Evolutionary conservation across 1,284 basidiomycete genomes (phyloP).

Genomic region (Cutaneotrichosporon sp.): DNA sequence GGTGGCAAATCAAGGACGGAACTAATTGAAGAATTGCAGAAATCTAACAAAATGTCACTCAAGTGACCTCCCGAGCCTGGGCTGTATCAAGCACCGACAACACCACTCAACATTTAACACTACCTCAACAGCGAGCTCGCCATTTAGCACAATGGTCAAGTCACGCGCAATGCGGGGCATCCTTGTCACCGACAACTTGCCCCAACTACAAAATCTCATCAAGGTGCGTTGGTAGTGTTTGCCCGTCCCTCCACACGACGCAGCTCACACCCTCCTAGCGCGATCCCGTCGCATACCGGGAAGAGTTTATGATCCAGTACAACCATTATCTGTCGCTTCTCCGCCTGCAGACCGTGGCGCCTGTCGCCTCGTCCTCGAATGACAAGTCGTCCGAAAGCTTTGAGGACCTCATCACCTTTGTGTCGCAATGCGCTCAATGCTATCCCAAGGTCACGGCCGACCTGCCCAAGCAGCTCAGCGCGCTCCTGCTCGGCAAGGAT

Average conservation of each 20-base stretch:
- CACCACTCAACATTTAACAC: neutral
- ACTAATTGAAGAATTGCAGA: slow-evolving; percentile 1
- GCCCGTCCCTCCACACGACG: too few relatives aligned
- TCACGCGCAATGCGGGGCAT: slow-evolving; percentile 42
- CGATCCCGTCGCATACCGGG: slow-evolving; percentile 83
- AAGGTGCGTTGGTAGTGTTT: slow-evolving; percentile 55
- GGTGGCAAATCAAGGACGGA: slow-evolving; percentile 10
- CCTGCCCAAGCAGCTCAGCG: slow-evolving; percentile 71
- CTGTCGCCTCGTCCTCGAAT: slow-evolving; percentile 26
- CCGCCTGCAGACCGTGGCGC: slow-evolving; percentile 56
- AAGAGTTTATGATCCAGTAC: slow-evolving; percentile 98
- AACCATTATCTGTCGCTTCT: slow-evolving; percentile 87
- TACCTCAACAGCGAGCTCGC: neutral
- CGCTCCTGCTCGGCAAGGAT: slow-evolving; percentile 58
- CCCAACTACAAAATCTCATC: slow-evolving; percentile 86
- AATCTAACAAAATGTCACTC: too few relatives aligned
- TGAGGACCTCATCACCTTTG: slow-evolving; percentile 74
- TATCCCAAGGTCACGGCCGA: slow-evolving; percentile 81
- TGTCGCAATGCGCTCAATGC: slow-evolving; percentile 70
- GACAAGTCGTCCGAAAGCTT: slow-evolving; percentile 74
- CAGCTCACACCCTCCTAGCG: slow-evolving; percentile 53
- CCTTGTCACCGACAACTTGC: slow-evolving; percentile 55
- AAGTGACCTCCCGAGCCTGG: neutral
- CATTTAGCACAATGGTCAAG: slow-evolving; percentile 34
- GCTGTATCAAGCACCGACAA: too few relatives aligned